These are phyloP conservation scores for Leishmania aethiopica DNA, from an alignment of 208 protist species.

Conservation along the genomic window DNA sequence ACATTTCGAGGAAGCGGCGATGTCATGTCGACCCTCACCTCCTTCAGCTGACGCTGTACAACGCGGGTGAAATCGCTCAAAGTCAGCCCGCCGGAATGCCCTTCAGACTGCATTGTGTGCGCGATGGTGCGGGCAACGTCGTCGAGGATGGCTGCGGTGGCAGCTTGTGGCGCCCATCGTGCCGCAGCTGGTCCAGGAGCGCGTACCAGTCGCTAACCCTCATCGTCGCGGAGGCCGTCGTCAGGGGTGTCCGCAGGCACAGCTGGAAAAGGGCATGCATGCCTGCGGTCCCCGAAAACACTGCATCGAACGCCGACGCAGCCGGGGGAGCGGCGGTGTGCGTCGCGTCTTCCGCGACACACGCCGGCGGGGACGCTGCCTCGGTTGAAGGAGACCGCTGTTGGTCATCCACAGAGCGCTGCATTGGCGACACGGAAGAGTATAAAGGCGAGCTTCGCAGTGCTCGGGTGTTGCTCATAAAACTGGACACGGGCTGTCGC, in stretches of 20 bases:
- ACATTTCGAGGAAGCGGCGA: neutral
- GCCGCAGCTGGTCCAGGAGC: slow-evolving; percentile 19
- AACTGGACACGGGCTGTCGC: neutral
- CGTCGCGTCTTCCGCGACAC: neutral
- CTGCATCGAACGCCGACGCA: neutral
- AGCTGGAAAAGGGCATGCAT: slow-evolving; percentile 20
- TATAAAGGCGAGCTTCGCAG: neutral
- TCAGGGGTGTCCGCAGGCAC: slow-evolving; percentile 16
- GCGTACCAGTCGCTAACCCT: slow-evolving; percentile 30
- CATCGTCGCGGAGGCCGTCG: slow-evolving; percentile 15
- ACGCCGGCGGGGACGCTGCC: neutral
- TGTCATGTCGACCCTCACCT: slow-evolving; percentile 30
- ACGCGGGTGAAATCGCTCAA: slow-evolving; percentile 12
- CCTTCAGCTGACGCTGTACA: slow-evolving; percentile 26
- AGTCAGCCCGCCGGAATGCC: slow-evolving; percentile 1
- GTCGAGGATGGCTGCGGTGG: slow-evolving; percentile 44
- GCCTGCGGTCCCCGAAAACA: neutral
- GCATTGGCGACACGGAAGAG: neutral
- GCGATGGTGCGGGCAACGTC: slow-evolving; percentile 33
- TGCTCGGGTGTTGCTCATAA: neutral
- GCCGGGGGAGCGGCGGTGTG: no score
- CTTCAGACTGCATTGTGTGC: neutral
- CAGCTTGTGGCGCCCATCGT: slow-evolving; percentile 27
- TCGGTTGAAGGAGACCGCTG: neutral
- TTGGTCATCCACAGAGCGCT: neutral